A percentile compares a stretch with the other conserved stretches of the same genome.
phyloP scores from a whole-genome alignment of 73 alveolate species.

The Tetrahymena borealis region DNA sequence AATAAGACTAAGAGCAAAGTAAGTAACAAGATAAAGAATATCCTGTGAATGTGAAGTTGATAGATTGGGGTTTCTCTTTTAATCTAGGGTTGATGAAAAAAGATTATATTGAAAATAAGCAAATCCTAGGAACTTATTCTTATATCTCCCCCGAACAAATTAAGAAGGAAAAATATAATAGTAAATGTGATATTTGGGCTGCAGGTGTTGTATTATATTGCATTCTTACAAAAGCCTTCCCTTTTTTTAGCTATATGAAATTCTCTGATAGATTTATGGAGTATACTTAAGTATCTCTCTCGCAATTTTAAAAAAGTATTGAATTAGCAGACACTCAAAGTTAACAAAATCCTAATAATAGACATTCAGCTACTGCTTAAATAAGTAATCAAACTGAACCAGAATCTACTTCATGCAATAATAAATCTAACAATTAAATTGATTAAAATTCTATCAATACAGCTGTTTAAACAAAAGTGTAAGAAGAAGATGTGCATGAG shows the following conservation, averaged over 20 bases:
- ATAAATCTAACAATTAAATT: not conserved
- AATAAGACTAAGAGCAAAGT: constrained; percentile 6
- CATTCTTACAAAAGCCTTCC: constrained; percentile 55
- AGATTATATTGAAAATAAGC: not conserved
- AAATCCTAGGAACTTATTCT: constrained; percentile 64
- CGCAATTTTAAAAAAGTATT: not conserved
- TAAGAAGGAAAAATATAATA: constrained; percentile 56
- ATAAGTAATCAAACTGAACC: not conserved
- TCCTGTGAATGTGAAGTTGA: constrained; percentile 5
- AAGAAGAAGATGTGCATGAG: no score
- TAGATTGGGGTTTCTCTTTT: not conserved
- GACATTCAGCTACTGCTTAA: not conserved
- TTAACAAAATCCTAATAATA: not conserved
- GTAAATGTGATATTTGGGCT: constrained; percentile 85
- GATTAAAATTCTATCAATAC: not conserved
- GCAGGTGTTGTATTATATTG: constrained; percentile 78
- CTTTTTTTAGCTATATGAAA: constrained; percentile 32
- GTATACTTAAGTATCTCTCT: not conserved
- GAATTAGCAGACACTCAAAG: not conserved
- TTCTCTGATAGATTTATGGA: not conserved
- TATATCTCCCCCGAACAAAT: constrained; percentile 85
- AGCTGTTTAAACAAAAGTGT: not conserved
- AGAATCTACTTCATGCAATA: not conserved
- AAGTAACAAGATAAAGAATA: constrained; percentile 2
- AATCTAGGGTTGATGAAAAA: not conserved